Evolutionary conservation across 2,329 filamentous ascomycete genomes (phyloP), one percentile per base, ranked within the genome.

Genomic region (Aureobasidium sp.): DNA sequence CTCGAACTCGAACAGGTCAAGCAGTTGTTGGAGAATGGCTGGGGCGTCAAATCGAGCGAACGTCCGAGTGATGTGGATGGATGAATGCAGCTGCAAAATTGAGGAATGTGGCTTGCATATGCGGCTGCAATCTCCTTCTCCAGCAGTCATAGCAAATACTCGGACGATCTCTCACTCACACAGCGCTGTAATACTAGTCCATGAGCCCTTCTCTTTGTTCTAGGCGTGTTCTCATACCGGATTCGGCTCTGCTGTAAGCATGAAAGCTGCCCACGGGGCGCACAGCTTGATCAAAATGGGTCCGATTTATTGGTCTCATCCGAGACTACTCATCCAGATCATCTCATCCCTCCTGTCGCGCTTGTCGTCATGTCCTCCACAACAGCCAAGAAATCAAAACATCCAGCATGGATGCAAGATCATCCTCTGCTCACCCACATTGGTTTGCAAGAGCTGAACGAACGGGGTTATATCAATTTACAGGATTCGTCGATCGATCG

Each of bases 1-100:
- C 73, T 96, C 70, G 86, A 84, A 64, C 77, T 96, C 6, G 91
- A 96, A 76, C 89, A 93, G 71, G 88, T 90, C 6, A 85, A 88
- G 10, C 81, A 79, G 11, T 74, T 95, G 65, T 74, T 95, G 58
- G 85, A 84, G 66, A 69, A 87, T 62, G 87, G 85, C 3, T 95
- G 87, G 88, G 90, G 90, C 1, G 74, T 77, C 3, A 41, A 29
- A 27, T 25, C 44, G 4, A 50, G 36, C 16, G 57, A 50, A 42
- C 36, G 36, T 14, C 36, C 25, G 16, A 41, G 14, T 9, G 50
- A 42, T 21, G 32, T 54, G 37, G 25, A 30, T 11, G 10, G 36
- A 30, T 42, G 39, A 3, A 5, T n/a, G 7, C 6, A 29, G 48
- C 16, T 36, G 11, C 11, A 3, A 2, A n/a, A 3, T 13, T 25